phyloP scores from a whole-genome alignment of 208 protist species.

The Blastocrithidia nonstop region DNA sequence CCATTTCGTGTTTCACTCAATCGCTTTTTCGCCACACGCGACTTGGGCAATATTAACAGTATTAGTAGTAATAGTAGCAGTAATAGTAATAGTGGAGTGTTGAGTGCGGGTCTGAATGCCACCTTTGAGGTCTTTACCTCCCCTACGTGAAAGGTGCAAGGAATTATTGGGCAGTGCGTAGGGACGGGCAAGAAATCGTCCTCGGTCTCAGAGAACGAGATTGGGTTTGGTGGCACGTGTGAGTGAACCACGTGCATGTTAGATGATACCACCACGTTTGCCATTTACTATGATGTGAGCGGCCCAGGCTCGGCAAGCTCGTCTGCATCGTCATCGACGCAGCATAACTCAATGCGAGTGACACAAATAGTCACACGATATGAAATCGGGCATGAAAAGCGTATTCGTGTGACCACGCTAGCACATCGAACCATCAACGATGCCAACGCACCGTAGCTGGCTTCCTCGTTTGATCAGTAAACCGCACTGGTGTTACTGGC shows the following conservation, averaged over 20 bases:
- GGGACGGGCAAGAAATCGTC: conserved; percentile 87
- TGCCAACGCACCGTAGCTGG: conserved; percentile 44
- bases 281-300: conserved; percentile 93
- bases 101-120: conserved; percentile 91
- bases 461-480: conserved; percentile 95
- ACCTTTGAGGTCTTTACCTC: conserved; percentile 93
- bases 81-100: conserved; percentile 39
- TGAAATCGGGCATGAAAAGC: conserved; percentile 68
- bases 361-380: conserved; percentile 94
- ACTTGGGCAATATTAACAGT: conserved; percentile 6
- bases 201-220: conserved; percentile 73
- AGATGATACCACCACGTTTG: conserved; percentile 87
- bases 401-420: conserved; percentile 84
- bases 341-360: conserved; percentile 38
- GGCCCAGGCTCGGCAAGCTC: conserved; percentile 13
- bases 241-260: conserved; percentile 94
- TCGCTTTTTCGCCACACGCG: conserved; percentile 72
- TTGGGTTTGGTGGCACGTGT: conserved; percentile 95
- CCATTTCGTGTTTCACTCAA: conserved; percentile 91
- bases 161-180: conserved; percentile 86
- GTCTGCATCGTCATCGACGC: not conserved
- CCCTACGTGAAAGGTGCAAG: conserved; percentile 90
- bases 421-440: conserved; percentile 24
- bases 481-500: conserved; percentile 95
- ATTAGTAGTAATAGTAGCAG: too few species aligned